phyloP scores from a whole-genome alignment of 2,329 filamentous ascomycete species.

The Cercospora nicotianae region DNA sequence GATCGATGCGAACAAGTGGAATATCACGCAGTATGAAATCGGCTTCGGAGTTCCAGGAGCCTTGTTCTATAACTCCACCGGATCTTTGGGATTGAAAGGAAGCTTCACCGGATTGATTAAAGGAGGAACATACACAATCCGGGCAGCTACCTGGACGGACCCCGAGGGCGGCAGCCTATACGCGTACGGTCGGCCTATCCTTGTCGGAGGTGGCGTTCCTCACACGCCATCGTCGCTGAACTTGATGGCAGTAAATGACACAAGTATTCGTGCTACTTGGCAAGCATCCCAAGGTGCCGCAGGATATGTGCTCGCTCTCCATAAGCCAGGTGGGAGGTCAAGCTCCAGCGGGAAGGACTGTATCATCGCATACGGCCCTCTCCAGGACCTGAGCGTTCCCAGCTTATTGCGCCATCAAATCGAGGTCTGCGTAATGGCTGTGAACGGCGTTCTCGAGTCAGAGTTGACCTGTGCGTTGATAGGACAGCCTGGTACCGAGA shows the following conservation, averaged over 20 bases:
- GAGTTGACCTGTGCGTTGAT: background rate
- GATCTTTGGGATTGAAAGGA: background rate
- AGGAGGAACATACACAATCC: background rate
- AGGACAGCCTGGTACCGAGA: background rate
- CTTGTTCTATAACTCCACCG: background rate
- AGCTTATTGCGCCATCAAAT: background rate
- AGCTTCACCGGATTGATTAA: background rate
- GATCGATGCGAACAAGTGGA: background rate
- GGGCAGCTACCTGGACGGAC: background rate
- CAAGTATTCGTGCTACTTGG: background rate
- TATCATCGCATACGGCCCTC: background rate
- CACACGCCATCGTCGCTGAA: background rate
- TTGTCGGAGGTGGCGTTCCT: background rate
- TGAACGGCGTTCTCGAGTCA: background rate
- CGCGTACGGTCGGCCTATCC: background rate
- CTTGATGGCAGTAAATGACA: background rate
- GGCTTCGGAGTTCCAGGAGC: background rate
- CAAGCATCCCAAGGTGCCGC: background rate
- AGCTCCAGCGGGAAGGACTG: background rate
- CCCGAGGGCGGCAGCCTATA: background rate
- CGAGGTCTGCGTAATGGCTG: background rate
- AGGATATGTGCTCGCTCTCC: background rate
- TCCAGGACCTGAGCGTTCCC: background rate
- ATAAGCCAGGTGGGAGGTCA: background rate
- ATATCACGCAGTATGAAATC: constrained; percentile 7